These are phyloP conservation scores for Talaromyces sp. DNA, from an alignment of 2,329 filamentous ascomycete species.

Conservation along the genomic window DNA sequence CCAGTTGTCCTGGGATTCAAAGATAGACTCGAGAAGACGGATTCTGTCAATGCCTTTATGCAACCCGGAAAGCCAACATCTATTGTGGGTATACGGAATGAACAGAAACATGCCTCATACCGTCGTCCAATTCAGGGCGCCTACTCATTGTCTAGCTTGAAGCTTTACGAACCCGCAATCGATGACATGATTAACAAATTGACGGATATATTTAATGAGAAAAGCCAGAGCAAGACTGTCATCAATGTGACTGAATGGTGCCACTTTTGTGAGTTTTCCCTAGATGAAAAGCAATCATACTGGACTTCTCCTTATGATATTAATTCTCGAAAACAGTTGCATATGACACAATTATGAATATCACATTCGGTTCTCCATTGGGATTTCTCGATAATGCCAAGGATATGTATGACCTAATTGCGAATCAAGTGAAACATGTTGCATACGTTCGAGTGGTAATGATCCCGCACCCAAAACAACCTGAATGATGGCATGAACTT, in stretches of 20 bases:
- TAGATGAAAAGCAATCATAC: background rate
- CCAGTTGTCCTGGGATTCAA: conserved; percentile 10
- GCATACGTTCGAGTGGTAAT: conserved; percentile 10
- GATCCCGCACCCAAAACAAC: background rate
- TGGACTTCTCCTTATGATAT: background rate
- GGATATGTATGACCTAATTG: conserved; percentile 8
- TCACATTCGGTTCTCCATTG: conserved; percentile 6
- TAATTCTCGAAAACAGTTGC: background rate
- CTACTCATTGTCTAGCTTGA: conserved; percentile 5
- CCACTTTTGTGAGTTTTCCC: conserved; percentile 6
- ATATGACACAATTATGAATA: conserved; percentile 12
- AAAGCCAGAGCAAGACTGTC: background rate
- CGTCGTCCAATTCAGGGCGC: conserved; percentile 10
- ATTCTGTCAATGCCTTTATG: conserved; percentile 9
- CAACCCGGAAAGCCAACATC: conserved; percentile 9
- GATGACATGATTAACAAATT: conserved; percentile 11
- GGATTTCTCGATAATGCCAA: conserved; percentile 7
- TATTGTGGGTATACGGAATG: conserved; percentile 6
- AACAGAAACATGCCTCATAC: conserved; percentile 9
- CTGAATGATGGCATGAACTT: background rate
- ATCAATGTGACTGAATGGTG: conserved; percentile 9
- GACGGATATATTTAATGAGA: conserved; percentile 3
- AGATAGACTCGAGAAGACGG: conserved; percentile 8
- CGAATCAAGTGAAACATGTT: conserved; percentile 10
- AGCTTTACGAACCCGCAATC: conserved; percentile 8